Percentiles rank a stretch among this genome's conserved stretches.
Evolutionary conservation across 495 filamentous ascomycete genomes (phyloP).

Genomic region (Penicillium subrubescens): DNA sequence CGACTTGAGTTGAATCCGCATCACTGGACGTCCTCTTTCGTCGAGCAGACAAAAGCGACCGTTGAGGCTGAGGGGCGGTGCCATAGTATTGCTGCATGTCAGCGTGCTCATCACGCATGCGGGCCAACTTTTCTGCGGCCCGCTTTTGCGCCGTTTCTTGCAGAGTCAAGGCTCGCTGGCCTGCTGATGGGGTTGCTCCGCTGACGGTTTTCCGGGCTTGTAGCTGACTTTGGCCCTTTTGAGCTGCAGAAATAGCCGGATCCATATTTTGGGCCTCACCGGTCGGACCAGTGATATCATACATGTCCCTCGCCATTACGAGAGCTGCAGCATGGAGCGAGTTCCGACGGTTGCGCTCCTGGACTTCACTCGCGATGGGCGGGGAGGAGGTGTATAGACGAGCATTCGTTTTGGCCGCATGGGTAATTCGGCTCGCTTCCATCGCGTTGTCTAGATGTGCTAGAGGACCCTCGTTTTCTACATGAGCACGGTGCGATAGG

Average conservation of each 20-base stretch:
- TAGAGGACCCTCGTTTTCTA: conserved; percentile 28
- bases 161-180: conserved; percentile 59
- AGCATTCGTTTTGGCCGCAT: conserved; percentile 51
- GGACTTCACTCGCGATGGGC: conserved; percentile 67
- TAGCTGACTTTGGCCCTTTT: conserved; percentile 39
- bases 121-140: conserved; percentile 79
- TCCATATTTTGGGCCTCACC: conserved; percentile 23
- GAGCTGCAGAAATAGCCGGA: conserved; percentile 40
- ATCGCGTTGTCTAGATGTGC: conserved; percentile 45
- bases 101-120: conserved; percentile 71
- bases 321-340: conserved; percentile 78
- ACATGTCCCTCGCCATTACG: conserved; percentile 88
- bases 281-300: conserved; percentile 58
- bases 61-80: conserved; percentile 47
- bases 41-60: conserved; percentile 58
- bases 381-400: conserved; percentile 77
- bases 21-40: conserved; percentile 72
- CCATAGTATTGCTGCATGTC: conserved; percentile 76
- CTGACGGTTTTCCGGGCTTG: conserved; percentile 38
- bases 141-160: conserved; percentile 85
- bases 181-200: conserved; percentile 32
- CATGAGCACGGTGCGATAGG: conserved; percentile 50
- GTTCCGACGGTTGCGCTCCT: conserved; percentile 71
- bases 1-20: conserved; percentile 60
- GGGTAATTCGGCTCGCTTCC: conserved; percentile 59